These are phyloP conservation scores for Amborella trichopoda DNA, from an alignment of 164 flowering plant genomes.

Conservation along the genomic window DNA sequence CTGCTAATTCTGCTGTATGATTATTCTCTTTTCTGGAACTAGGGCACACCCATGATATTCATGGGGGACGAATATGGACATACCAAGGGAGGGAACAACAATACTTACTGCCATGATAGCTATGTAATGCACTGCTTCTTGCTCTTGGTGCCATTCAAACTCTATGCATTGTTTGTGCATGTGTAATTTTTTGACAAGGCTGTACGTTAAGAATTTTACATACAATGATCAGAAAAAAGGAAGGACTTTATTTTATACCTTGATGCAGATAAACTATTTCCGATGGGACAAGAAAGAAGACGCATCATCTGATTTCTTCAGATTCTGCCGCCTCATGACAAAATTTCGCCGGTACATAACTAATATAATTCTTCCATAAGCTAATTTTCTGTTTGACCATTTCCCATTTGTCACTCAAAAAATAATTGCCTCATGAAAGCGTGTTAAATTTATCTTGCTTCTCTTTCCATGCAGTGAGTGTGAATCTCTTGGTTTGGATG, in stretches of 20 bases:
- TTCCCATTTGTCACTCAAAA: no score
- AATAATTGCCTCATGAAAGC: no score
- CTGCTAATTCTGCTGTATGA: slow-evolving; percentile 4
- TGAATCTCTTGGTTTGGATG: slow-evolving; percentile 72
- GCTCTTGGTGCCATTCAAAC: neutral
- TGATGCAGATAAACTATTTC: slow-evolving; percentile 74
- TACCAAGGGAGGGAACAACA: slow-evolving; percentile 96
- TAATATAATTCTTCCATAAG: no score
- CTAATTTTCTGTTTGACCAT: neutral
- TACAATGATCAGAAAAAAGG: no score
- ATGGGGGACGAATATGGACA: slow-evolving; percentile 99
- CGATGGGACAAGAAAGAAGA: slow-evolving; percentile 89
- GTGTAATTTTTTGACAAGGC: neutral
- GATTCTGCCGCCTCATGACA: slow-evolving; percentile 78
- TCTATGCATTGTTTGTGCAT: neutral
- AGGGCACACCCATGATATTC: slow-evolving; percentile 96
- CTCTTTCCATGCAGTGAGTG: slow-evolving; percentile 42
- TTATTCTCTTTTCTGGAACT: slow-evolving; percentile 11
- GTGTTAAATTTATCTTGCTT: no score
- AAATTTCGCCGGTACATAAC: slow-evolving; percentile 49
- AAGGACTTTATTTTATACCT: neutral
- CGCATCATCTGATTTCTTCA: slow-evolving; percentile 57
- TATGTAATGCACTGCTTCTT: slow-evolving; percentile 31
- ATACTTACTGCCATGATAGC: slow-evolving; percentile 92
- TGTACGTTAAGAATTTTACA: no score